Percentiles rank a stretch among this genome's conserved stretches.
Evolutionary conservation across 345 rosid genomes (phyloP).

Genomic region (Streptanthus diversifolius): DNA sequence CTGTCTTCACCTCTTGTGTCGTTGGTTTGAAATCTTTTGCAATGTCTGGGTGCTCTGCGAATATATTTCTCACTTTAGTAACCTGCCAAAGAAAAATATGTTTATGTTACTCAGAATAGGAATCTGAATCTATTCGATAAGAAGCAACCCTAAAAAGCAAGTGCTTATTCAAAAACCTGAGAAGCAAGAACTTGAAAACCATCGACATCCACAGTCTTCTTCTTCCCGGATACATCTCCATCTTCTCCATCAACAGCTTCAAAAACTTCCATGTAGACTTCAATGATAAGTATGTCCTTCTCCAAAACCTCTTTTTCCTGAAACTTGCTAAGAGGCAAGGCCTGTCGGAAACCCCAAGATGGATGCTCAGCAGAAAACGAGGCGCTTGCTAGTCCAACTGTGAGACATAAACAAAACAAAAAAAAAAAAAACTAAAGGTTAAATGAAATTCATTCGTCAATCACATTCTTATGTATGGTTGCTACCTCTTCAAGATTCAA

Average conservation of each 20-base stretch:
- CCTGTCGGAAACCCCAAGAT: not conserved
- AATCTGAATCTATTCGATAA: not conserved
- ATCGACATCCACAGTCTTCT: not conserved
- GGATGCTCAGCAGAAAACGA: not conserved
- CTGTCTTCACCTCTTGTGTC: not conserved
- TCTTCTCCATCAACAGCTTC: not conserved
- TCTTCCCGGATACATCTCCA: not conserved
- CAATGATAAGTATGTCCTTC: not conserved
- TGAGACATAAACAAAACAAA: not conserved
- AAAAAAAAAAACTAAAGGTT: not conserved
- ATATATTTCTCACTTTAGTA: not conserved
- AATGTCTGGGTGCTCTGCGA: not conserved
- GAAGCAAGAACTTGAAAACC: not conserved
- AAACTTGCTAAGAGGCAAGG: not conserved
- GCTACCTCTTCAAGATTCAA: not conserved
- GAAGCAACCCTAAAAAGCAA: not conserved
- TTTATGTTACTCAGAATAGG: not conserved
- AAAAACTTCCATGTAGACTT: not conserved
- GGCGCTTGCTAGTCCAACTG: not conserved
- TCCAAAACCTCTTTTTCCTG: not conserved
- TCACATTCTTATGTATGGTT: not conserved
- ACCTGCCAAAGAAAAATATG: not conserved
- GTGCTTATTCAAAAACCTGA: not conserved
- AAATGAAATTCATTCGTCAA: not conserved
- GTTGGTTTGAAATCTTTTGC: not conserved